Base-by-base conservation (phyloP, 2,329 filamentous ascomycete genomes). In the Pseudogymnoascus sp. region DNA sequence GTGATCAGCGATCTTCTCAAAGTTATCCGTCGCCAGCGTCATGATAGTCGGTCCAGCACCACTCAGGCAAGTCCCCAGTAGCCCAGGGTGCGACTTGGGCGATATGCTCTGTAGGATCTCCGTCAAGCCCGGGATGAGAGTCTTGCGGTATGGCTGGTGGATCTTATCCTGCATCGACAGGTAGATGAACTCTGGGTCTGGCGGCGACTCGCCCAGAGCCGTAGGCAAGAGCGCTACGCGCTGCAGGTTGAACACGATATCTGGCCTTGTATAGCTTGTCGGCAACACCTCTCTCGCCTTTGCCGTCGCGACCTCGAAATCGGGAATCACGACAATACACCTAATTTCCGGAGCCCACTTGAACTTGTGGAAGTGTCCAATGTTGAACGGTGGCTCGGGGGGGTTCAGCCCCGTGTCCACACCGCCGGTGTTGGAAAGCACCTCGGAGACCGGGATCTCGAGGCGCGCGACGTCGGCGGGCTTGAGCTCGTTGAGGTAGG, bases 111-210 rank as follows among this genome's bases (percentile, higher is more conserved):
- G 85, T 60, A 99, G 85, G 61, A 99, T 93, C 72, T 96, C 89
- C 13, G 89, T 88, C 62, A 99, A 82, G 0, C 93, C 94, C 1
- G 94, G 94, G 68, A 99, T 96, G 65, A 99, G 83, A 1, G 84
- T 88, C 76, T 94, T 88, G 61, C 94, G 88, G 79, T 99, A 97
- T 45, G 92, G 94, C 76, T 99, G 94, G 78, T 99, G 94, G 64
- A 99, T 86, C 77, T 92, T 96, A 79, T 99, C 94, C 77, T 97
- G 94, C 94, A 99, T 99, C 55, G 92, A 93, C 58, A 95, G 86
- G 78, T 95, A 95, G 74, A 99, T 99, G 75, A 96, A 88, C 69
- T 95, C 88, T 21, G 94, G 88, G 72, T 97, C 89, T 1, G 92
- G 93, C 8, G 94, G 93, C 6, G 89, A 93, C 73, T 91, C 87